Evolutionary conservation across 768 basidiomycete species (phyloP).

Genomic region (Leucosporidium creatinivorum): DNA sequence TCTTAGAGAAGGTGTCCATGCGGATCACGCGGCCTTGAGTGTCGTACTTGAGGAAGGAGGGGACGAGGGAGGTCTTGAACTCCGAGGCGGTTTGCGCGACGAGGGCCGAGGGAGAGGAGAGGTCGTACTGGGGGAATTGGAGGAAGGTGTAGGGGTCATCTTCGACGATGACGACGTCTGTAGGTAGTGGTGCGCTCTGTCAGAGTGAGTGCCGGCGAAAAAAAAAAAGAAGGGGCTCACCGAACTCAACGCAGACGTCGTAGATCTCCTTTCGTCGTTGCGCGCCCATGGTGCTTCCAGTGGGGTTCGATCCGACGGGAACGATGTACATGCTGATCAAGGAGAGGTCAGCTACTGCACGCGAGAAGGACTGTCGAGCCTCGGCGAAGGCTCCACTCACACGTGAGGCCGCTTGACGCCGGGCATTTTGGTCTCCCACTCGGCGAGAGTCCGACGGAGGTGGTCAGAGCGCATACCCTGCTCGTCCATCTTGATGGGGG

Average conservation of each 20-base stretch:
- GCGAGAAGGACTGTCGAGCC: too few relatives aligned
- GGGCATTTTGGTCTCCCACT: too few relatives aligned
- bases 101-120: conserved; percentile 49
- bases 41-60: conserved; percentile 53
- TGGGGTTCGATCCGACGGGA: conserved; percentile 51
- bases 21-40: conserved; percentile 76
- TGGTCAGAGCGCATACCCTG: too few relatives aligned
- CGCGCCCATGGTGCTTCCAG: conserved; percentile 59
- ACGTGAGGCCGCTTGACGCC: too few relatives aligned
- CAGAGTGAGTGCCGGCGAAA: too few relatives aligned
- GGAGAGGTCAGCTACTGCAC: too few relatives aligned
- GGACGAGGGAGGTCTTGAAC: conserved; percentile 26
- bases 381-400: too few relatives aligned
- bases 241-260: conserved; percentile 66
- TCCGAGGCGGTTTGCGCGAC: conserved; percentile 42
- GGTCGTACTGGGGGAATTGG: conserved; percentile 61
- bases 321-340: too few relatives aligned
- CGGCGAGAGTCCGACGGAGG: too few relatives aligned
- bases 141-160: conserved; percentile 51
- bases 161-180: conserved; percentile 65
- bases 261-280: conserved; percentile 69
- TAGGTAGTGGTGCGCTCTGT: too few relatives aligned
- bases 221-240: too few relatives aligned
- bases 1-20: conserved; percentile 72
- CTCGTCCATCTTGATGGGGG: too few relatives aligned